phyloP scores from a whole-genome alignment of 768 basidiomycete genomes.

The Agaricus sinodeliciosus region DNA sequence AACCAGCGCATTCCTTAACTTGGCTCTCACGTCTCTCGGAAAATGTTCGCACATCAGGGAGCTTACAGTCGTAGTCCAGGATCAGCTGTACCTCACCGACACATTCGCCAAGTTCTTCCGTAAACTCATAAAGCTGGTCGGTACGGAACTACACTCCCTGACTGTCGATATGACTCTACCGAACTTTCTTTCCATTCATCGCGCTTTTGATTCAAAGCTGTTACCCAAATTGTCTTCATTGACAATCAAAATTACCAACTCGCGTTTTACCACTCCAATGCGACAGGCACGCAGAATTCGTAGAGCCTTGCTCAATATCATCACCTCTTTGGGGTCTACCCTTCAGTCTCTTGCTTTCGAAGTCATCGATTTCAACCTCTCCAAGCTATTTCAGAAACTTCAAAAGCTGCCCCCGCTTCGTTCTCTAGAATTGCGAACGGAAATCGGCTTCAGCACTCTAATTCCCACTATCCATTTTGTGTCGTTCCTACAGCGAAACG shows the following conservation, averaged over 20 bases:
- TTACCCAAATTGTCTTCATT: constrained; percentile 13
- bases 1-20: constrained; percentile 10
- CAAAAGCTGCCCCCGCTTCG: background rate
- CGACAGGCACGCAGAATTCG: constrained; percentile 1
- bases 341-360: constrained; percentile 1
- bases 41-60: constrained; percentile 17
- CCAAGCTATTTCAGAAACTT: constrained; percentile 6
- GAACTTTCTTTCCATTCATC: constrained; percentile 16
- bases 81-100: constrained; percentile 15
- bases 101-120: constrained; percentile 16
- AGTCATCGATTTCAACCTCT: constrained; percentile 7
- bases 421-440: background rate
- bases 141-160: constrained; percentile 15
- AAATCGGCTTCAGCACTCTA: constrained; percentile 7
- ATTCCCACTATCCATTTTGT: constrained; percentile 7
- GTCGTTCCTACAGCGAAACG: constrained; percentile 9
- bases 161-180: constrained; percentile 18
- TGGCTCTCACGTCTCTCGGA: constrained; percentile 11
- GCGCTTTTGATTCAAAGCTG: constrained; percentile 9
- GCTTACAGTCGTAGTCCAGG: constrained; percentile 20
- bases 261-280: constrained; percentile 6
- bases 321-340: background rate
- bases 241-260: constrained; percentile 10
- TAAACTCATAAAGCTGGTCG: constrained; percentile 17
- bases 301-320: constrained; percentile 1